phyloP scores from a whole-genome alignment of 805 yeast species.

The Kazachstania africana region DNA sequence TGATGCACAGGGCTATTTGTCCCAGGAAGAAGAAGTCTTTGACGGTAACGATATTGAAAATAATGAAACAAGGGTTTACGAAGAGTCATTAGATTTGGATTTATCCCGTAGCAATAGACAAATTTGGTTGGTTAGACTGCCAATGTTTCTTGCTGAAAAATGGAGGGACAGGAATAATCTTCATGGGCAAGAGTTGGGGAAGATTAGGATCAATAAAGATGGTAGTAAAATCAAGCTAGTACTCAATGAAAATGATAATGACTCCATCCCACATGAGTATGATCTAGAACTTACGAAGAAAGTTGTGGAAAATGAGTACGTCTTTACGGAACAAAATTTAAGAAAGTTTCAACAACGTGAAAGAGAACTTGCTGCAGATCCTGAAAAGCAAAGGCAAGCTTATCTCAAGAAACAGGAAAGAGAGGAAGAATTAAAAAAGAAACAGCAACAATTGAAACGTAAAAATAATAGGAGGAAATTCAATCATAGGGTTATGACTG shows the following conservation, averaged over 20 bases:
- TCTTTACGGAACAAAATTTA: conserved; percentile 79
- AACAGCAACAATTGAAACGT: conserved; percentile 29
- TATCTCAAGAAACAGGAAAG: conserved; percentile 24
- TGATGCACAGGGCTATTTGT: conserved; percentile 28
- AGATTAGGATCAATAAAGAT: conserved; percentile 58
- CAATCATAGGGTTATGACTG: conserved; percentile 28
- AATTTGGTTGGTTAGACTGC: conserved; percentile 87
- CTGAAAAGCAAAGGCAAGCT: conserved; percentile 28
- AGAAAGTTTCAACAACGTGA: conserved; percentile 36
- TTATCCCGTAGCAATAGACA: conserved; percentile 50
- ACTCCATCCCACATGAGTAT: conserved; percentile 70
- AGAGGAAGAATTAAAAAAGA: conserved; percentile 26
- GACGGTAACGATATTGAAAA: conserved; percentile 35
- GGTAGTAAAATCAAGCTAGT: conserved; percentile 41
- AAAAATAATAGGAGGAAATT: conserved; percentile 26
- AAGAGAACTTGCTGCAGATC: conserved; percentile 26
- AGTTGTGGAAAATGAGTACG: conserved; percentile 72
- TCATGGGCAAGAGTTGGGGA: conserved; percentile 70
- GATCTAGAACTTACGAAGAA: conserved; percentile 69
- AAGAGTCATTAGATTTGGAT: conserved; percentile 73
- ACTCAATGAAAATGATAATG: conserved; percentile 37
- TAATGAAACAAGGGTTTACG: conserved; percentile 28
- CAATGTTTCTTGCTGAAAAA: conserved; percentile 70
- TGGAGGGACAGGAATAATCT: conserved; percentile 58
- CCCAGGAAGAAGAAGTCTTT: conserved; percentile 33